Evolutionary conservation across 2,329 filamentous ascomycete genomes (phyloP).

Genomic region (Colletotrichum nymphaeae): DNA sequence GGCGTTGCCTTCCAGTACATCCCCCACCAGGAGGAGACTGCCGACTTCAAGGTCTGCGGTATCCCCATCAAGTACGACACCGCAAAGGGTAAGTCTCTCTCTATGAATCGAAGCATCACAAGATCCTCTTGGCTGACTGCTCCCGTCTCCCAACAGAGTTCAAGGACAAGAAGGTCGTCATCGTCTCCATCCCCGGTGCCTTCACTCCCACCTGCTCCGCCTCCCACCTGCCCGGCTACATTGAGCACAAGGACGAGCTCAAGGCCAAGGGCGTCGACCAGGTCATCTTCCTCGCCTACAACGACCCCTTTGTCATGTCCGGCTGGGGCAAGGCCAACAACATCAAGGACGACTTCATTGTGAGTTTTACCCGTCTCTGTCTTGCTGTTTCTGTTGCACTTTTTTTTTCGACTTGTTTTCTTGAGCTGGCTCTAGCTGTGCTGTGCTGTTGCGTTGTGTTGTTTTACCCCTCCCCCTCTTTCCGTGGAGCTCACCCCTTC

Average conservation of each 20-base stretch:
- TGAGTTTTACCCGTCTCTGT: constrained; percentile 46
- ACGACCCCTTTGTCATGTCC: constrained; percentile 89
- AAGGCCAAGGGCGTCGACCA: constrained; percentile 85
- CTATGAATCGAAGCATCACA: neutral
- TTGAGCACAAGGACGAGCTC: constrained; percentile 76
- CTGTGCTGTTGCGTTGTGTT: neutral
- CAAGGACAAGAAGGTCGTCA: constrained; percentile 66
- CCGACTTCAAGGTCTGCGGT: constrained; percentile 80
- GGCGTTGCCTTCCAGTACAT: constrained; percentile 88
- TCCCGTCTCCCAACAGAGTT: constrained; percentile 60
- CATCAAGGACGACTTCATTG: constrained; percentile 74
- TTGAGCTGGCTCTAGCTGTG: neutral
- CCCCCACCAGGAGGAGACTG: constrained; percentile 76
- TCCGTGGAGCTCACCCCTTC: constrained; percentile 22
- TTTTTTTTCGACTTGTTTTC: neutral
- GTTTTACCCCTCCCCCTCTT: neutral
- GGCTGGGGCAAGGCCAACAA: constrained; percentile 92
- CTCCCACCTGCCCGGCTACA: constrained; percentile 84
- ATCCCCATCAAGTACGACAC: constrained; percentile 83
- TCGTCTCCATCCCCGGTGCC: constrained; percentile 73
- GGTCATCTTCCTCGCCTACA: constrained; percentile 84
- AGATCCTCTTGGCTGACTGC: neutral
- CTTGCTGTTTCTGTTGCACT: neutral
- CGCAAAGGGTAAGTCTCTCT: constrained; percentile 68
- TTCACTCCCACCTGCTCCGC: constrained; percentile 91